Percentiles rank a stretch among this genome's conserved stretches.
Evolutionary conservation across 768 basidiomycete genomes (phyloP).

Genomic region (Psilocybe cyanescens): DNA sequence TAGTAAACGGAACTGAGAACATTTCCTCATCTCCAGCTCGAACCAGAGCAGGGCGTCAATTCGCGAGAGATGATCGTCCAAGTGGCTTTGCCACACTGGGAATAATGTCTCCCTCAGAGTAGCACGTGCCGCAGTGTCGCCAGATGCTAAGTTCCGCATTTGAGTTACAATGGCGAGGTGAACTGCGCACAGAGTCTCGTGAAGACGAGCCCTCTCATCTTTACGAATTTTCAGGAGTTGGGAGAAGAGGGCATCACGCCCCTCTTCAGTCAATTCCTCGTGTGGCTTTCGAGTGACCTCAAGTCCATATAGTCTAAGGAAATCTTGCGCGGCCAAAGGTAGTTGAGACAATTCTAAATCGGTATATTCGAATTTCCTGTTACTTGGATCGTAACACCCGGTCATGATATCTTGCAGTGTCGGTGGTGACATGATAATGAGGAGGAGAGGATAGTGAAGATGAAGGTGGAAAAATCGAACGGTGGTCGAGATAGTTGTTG

Average conservation of each 20-base stretch:
- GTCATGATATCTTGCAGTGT: no score
- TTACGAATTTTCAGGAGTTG: not conserved
- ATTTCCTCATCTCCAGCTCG: constrained; percentile 8
- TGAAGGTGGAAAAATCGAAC: no score
- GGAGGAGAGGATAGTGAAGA: no score
- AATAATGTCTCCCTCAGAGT: not conserved
- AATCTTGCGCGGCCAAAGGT: no score
- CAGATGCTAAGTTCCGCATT: not conserved
- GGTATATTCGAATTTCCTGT: no score
- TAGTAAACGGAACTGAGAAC: not conserved
- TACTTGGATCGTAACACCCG: no score
- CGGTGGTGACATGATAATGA: no score
- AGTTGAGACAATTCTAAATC: no score
- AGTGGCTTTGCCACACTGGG: constrained; percentile 16
- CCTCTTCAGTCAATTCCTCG: no score
- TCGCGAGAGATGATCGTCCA: constrained; percentile 13
- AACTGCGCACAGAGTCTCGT: not conserved
- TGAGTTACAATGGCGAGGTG: not conserved
- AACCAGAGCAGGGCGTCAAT: constrained; percentile 19
- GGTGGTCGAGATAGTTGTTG: no score
- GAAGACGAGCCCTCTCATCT: not conserved
- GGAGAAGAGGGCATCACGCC: not conserved
- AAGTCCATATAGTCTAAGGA: no score
- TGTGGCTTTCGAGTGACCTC: no score
- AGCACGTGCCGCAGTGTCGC: not conserved